Evolutionary conservation across 1,139 yeast species (phyloP).

Genomic region (Taphrina betulina): DNA sequence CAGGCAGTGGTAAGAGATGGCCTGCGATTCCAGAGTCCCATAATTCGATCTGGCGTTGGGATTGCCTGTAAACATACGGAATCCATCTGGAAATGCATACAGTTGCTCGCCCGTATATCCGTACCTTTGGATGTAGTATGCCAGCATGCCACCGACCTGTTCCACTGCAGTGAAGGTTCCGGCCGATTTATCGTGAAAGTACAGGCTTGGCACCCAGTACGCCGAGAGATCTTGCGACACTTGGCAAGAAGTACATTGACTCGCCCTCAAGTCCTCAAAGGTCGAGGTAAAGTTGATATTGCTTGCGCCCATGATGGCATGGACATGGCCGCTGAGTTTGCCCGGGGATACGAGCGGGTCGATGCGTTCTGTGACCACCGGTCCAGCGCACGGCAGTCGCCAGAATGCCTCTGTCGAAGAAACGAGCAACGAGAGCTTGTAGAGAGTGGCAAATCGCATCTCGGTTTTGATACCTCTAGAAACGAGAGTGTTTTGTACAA

Average conservation of each 20-base stretch:
- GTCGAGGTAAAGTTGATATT: constrained; percentile 25
- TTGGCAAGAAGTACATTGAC: constrained; percentile 32
- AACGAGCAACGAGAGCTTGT: too few relatives aligned
- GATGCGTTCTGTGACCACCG: constrained; percentile 27
- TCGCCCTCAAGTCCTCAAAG: constrained; percentile 17
- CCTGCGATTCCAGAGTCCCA: constrained; percentile 21
- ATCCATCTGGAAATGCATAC: constrained; percentile 34
- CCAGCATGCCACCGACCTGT: constrained; percentile 32
- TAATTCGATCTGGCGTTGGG: constrained; percentile 15
- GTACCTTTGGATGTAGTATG: constrained; percentile 34
- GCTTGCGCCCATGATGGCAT: constrained; percentile 26
- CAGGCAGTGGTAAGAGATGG: constrained; percentile 32
- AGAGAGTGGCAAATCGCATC: too few relatives aligned
- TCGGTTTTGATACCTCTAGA: too few relatives aligned
- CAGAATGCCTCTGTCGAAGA: too few relatives aligned
- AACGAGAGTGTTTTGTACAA: too few relatives aligned
- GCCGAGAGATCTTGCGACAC: constrained; percentile 29
- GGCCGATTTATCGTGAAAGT: constrained; percentile 17
- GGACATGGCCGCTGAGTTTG: constrained; percentile 27
- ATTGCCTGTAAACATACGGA: constrained; percentile 35
- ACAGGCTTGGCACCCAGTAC: constrained; percentile 34
- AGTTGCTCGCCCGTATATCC: constrained; percentile 25
- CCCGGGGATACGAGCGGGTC: constrained; percentile 33
- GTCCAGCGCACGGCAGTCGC: constrained; percentile 23
- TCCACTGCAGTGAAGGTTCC: constrained; percentile 26